These are phyloP conservation scores for Candida alai DNA, from an alignment of 805 yeast genomes.

Conservation along the genomic window DNA sequence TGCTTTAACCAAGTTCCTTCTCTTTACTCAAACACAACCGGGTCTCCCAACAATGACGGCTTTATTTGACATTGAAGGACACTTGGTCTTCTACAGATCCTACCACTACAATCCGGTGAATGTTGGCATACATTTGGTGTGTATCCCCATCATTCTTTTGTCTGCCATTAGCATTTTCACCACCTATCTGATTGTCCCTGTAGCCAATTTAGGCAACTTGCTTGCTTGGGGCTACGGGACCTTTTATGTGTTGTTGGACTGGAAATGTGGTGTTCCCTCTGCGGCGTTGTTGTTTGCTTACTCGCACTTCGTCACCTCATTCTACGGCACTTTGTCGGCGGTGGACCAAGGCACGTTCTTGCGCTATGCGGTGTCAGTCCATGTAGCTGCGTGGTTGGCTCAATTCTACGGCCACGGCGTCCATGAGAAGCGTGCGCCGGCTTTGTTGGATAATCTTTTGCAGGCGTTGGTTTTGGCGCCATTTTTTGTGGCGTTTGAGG, in stretches of 20 bases:
- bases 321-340: constrained; percentile 15
- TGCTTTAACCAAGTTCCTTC: too few relatives aligned
- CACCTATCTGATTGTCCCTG: constrained; percentile 17
- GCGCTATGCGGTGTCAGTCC: constrained; percentile 35
- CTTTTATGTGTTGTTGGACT: constrained; percentile 60
- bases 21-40: too few relatives aligned
- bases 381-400: constrained; percentile 64
- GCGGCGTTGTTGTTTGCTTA: constrained; percentile 19
- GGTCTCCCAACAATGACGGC: constrained; percentile 27
- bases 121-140: constrained; percentile 70
- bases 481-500: constrained; percentile 77
- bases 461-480: constrained; percentile 93
- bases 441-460: constrained; percentile 72
- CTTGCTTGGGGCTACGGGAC: constrained; percentile 45
- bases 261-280: constrained; percentile 33
- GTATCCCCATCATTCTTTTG: constrained; percentile 74
- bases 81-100: constrained; percentile 41
- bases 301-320: constrained; percentile 19
- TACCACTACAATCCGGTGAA: constrained; percentile 56
- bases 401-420: constrained; percentile 88
- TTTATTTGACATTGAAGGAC: constrained; percentile 31
- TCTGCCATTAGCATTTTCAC: constrained; percentile 45
- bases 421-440: constrained; percentile 82
- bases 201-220: constrained; percentile 43
- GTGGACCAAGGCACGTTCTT: constrained; percentile 12